Conservation (phyloP, 1,139 yeast species). For the Keqinozyma sinolaborantium region DNA sequence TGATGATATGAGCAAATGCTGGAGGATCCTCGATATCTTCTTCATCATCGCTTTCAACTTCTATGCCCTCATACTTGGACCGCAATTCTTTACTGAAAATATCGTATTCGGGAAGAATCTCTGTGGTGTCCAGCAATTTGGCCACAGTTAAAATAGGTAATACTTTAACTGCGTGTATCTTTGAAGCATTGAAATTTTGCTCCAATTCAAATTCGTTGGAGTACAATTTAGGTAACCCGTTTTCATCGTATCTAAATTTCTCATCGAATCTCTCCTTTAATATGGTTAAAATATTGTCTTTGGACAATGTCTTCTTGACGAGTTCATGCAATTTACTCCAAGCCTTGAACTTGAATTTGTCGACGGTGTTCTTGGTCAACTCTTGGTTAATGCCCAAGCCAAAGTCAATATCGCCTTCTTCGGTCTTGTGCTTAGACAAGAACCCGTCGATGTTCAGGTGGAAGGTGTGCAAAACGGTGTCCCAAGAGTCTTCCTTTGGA, state of each 20-base stretch:
- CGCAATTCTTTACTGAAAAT: slow-evolving; percentile 26
- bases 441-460: slow-evolving; percentile 28
- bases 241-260: slow-evolving; percentile 74
- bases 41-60: slow-evolving; percentile 40
- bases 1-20: slow-evolving; percentile 55
- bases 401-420: slow-evolving; percentile 47
- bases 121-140: slow-evolving; percentile 47
- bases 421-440: slow-evolving; percentile 15
- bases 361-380: slow-evolving; percentile 37
- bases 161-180: slow-evolving; percentile 49
- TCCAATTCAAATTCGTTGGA: slow-evolving; percentile 74
- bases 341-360: slow-evolving; percentile 47
- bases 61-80: slow-evolving; percentile 20
- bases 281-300: slow-evolving; percentile 53
- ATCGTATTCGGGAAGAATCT: slow-evolving; percentile 55
- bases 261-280: slow-evolving; percentile 77
- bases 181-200: slow-evolving; percentile 55
- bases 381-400: slow-evolving; percentile 53
- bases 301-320: slow-evolving; percentile 57
- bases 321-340: slow-evolving; percentile 65
- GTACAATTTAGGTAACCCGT: slow-evolving; percentile 83
- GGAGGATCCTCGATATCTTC: slow-evolving; percentile 33
- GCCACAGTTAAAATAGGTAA: slow-evolving; percentile 64
- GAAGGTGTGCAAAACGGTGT: slow-evolving; percentile 48
- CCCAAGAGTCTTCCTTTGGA: slow-evolving; percentile 62